These are phyloP conservation scores for Micromonas pusilla DNA, from an alignment of 139 green algal genomes.

Conservation along the genomic window DNA sequence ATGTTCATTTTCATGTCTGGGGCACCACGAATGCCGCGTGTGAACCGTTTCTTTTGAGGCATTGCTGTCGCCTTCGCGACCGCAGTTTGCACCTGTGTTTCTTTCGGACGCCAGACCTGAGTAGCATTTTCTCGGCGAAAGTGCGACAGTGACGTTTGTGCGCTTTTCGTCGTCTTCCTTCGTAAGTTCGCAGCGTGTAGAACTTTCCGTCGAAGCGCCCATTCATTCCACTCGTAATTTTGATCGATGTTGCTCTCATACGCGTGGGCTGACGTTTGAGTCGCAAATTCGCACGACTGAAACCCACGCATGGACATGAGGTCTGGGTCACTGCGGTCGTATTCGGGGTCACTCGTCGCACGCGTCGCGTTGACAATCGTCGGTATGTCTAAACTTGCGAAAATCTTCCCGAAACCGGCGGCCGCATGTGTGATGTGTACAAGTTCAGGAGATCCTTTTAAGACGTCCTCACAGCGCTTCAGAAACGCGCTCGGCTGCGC, in stretches of 20 bases:
- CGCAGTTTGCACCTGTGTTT: slow-evolving; percentile 35
- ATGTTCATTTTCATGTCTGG: slow-evolving; percentile 56
- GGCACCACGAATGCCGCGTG: slow-evolving; percentile 52
- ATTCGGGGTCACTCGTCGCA: no score
- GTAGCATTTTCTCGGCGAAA: slow-evolving; percentile 58
- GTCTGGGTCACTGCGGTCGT: no score
- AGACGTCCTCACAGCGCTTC: no score
- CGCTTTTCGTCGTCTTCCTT: slow-evolving; percentile 52
- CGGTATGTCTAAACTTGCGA: no score
- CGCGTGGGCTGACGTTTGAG: slow-evolving; percentile 63
- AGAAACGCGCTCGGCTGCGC: no score
- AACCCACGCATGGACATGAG: no score
- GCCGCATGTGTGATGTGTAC: no score
- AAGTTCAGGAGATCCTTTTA: no score
- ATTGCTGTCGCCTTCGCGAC: slow-evolving; percentile 57
- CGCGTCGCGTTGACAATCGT: no score
- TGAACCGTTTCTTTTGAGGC: slow-evolving; percentile 59
- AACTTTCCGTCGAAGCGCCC: slow-evolving; percentile 51
- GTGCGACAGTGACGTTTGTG: slow-evolving; percentile 52
- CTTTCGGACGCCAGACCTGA: slow-evolving; percentile 52
- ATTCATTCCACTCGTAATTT: slow-evolving; percentile 62
- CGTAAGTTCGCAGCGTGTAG: slow-evolving; percentile 59
- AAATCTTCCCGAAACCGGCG: no score
- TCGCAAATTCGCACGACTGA: slow-evolving; percentile 61
- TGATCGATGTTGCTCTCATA: slow-evolving; percentile 56